Percentiles rank a stretch among this genome's conserved stretches.
phyloP scores from a whole-genome alignment of 371 early-diverging fungal species.

The Vairimorpha necatrix region DNA sequence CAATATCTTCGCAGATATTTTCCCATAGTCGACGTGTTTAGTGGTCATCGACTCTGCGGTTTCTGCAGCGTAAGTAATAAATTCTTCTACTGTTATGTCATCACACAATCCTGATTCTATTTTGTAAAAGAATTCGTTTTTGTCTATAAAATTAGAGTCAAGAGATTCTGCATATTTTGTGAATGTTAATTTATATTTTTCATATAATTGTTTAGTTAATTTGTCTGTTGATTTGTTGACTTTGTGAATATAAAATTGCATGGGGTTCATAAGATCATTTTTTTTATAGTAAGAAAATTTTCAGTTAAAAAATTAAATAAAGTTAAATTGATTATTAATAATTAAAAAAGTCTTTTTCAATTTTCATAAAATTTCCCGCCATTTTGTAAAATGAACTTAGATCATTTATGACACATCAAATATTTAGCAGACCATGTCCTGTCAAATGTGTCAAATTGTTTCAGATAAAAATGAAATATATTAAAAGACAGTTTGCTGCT shows the following conservation, averaged over 20 bases:
- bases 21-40: constrained; percentile 91
- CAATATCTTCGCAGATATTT: constrained; percentile 89
- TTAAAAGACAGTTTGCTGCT: too few relatives aligned
- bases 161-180: background rate
- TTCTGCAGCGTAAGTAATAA: constrained; percentile 34
- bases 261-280: too few relatives aligned
- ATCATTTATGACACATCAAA: too few relatives aligned
- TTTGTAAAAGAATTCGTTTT: background rate
- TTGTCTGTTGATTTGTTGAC: background rate
- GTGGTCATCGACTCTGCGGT: constrained; percentile 66
- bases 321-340: too few relatives aligned
- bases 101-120: constrained; percentile 6
- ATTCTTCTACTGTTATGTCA: constrained; percentile 14
- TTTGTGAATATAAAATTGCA: constrained; percentile 7
- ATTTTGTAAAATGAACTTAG: too few relatives aligned
- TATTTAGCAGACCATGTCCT: too few relatives aligned
- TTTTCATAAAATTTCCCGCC: too few relatives aligned
- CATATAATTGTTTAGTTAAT: background rate
- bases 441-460: too few relatives aligned
- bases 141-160: background rate
- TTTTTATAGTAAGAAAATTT: too few relatives aligned
- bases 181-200: background rate
- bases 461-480: too few relatives aligned
- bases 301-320: too few relatives aligned
- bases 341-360: too few relatives aligned